These are phyloP conservation scores for Rhododendron williamsianum DNA, from an alignment of 148 eudicot species.

Conservation along the genomic window DNA sequence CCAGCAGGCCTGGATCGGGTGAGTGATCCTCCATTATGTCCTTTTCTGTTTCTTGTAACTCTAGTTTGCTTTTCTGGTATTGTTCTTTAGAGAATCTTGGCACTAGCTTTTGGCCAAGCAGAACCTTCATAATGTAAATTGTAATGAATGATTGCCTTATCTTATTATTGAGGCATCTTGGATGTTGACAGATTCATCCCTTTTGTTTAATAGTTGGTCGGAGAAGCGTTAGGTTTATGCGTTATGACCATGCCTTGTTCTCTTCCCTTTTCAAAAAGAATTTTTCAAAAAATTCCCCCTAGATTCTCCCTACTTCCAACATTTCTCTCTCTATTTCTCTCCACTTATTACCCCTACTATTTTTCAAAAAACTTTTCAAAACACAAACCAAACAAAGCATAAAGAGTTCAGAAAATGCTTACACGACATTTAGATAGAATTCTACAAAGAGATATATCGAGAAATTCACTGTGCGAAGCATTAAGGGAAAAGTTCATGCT, in stretches of 20 bases:
- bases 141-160: not conserved
- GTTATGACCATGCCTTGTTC: not conserved
- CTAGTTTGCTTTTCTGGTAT: not conserved
- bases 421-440: not conserved
- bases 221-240: not conserved
- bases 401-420: not conserved
- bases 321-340: too few relatives aligned
- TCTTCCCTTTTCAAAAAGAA: too few relatives aligned
- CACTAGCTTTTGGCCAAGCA: not conserved
- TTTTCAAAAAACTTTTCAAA: too few relatives aligned
- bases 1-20: slow-evolving; percentile 90
- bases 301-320: too few relatives aligned
- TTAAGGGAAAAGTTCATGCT: not conserved
- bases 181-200: not conserved
- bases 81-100: not conserved
- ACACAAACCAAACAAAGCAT: too few relatives aligned
- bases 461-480: not conserved
- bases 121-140: not conserved
- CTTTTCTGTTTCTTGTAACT: slow-evolving; percentile 4
- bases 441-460: not conserved
- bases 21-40: slow-evolving; percentile 23
- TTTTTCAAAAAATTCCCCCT: too few relatives aligned
- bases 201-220: not conserved
- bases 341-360: too few relatives aligned
- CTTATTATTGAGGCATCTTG: not conserved